A percentile compares a stretch with the other conserved stretches of the same genome.
phyloP scores from a whole-genome alignment of 164 flowering plant genomes.

The Stephania japonica region DNA sequence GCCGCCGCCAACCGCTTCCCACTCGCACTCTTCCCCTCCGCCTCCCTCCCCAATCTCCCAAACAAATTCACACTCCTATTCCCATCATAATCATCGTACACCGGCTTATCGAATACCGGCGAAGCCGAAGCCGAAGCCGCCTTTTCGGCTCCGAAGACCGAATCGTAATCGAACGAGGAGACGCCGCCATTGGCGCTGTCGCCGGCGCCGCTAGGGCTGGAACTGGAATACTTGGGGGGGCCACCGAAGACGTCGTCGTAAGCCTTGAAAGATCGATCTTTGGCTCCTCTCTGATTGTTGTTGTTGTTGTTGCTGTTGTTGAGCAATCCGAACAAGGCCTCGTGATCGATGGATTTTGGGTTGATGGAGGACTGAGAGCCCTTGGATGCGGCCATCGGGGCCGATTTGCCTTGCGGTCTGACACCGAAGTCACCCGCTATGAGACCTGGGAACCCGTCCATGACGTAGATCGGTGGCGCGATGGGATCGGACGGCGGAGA shows the following conservation, averaged over 20 bases:
- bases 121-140: constrained; percentile 28
- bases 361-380: constrained; percentile 16
- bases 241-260: constrained; percentile 48
- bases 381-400: constrained; percentile 57
- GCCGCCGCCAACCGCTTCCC: constrained; percentile 16
- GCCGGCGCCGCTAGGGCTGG: too few relatives aligned
- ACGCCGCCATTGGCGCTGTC: not conserved
- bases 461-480: too few relatives aligned
- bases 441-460: constrained; percentile 64
- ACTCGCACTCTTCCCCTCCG: constrained; percentile 22
- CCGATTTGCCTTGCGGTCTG: constrained; percentile 62
- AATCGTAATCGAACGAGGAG: constrained; percentile 40
- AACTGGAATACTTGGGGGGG: constrained; percentile 26
- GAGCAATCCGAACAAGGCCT: constrained; percentile 20
- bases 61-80: constrained; percentile 25
- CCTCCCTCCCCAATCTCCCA: constrained; percentile 18
- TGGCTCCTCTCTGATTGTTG: constrained; percentile 12
- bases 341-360: constrained; percentile 29
- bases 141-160: constrained; percentile 30
- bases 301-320: too few relatives aligned
- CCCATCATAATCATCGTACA: constrained; percentile 48
- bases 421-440: constrained; percentile 54
- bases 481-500: not conserved
- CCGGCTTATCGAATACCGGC: constrained; percentile 64
- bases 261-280: constrained; percentile 8